Conservation (phyloP, 306 rosid species). For the Gillenia trifoliata region DNA sequence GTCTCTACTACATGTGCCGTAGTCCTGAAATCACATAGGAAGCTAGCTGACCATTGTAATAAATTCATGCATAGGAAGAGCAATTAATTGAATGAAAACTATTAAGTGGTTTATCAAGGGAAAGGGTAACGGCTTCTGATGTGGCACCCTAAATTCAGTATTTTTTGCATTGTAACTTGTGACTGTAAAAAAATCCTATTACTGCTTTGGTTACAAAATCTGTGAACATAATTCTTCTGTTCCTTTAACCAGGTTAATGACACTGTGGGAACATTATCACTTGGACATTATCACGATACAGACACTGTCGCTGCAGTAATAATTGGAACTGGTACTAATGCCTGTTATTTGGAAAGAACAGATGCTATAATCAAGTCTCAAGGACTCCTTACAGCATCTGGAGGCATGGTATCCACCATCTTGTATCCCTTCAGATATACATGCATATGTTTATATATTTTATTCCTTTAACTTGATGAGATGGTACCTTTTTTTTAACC, state of each 20-base stretch:
- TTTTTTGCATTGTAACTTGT: not conserved
- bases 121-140: not conserved
- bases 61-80: not conserved
- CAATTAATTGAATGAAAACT: not conserved
- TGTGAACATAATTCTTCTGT: not conserved
- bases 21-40: not conserved
- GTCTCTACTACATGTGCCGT: not conserved
- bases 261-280: constrained; percentile 85
- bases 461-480: not conserved
- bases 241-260: constrained; percentile 67
- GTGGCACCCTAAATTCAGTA: not conserved
- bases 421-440: not conserved
- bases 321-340: constrained; percentile 92
- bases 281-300: constrained; percentile 77
- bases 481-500: not conserved
- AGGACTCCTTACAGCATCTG: constrained; percentile 72
- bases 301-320: constrained; percentile 93
- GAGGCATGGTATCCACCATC: constrained; percentile 60
- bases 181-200: not conserved
- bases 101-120: not conserved
- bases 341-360: constrained; percentile 81
- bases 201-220: not conserved
- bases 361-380: constrained; percentile 89
- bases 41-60: not conserved
- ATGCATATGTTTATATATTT: not conserved